Base-by-base conservation (phyloP, 257 asterid species). In the Echium plantagineum region DNA sequence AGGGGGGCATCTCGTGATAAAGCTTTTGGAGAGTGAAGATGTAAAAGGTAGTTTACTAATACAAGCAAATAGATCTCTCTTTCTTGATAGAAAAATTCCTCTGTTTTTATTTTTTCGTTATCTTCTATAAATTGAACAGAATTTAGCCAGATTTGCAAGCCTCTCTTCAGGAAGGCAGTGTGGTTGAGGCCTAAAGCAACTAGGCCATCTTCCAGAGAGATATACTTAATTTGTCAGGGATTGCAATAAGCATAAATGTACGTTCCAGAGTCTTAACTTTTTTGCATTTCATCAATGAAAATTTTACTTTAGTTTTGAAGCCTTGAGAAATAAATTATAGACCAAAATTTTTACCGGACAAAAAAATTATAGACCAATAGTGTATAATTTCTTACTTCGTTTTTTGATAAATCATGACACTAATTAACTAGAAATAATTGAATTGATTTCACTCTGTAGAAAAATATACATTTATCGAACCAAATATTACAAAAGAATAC, bases 121-220 rank as follows among this genome's bases (percentile, higher is more conserved):
- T 12, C 16, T 42, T 42, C 49, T n/a, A 17, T 53, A 42, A 13
- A 42, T 42, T 42, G 49, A 42, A n/a, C 85, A 90, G 97, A 81
- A 71, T 76, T 90, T 68, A 72, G 59, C 66, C 71, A 75, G 71
- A 72, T 78, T 22, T 84, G 97, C 85, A 86, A 84, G 63, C 83
- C 90, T 7, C 80, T 84, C 47, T 90, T 86, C 72, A 74, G 66
- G 57, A 85, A 81, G 77, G 76, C 94, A 9, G 76, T 94, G 28
- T 81, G 90, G 93, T 75, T 86, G 82, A 84, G 97, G 76, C 95
- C 95, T 56, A 86, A 79, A 71, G 97, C 95, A 52, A 89, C 97
- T 22, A 84, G 91, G 70, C 71, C 95, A 46, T 71, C 77, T 63
- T 89, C 97, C 26, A 81, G 87, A 64, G 95, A 89, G 82, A 86